Evolutionary conservation across 148 eudicot species (phyloP).

Genomic region (Cornus kousa): DNA sequence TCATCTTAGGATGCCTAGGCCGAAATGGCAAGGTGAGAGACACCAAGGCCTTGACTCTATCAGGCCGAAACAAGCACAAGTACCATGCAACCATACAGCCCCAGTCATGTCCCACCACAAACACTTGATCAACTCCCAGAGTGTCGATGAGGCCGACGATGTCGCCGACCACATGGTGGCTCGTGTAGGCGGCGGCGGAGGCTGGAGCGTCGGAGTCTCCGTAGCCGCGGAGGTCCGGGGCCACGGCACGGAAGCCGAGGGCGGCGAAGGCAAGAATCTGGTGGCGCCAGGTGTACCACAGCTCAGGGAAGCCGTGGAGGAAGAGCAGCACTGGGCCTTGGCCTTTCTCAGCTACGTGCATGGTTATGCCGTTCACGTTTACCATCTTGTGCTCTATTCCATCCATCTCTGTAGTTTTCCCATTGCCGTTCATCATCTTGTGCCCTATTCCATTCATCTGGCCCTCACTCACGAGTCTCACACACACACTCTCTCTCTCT

Average conservation of each 20-base stretch:
- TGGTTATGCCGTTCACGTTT: conserved; percentile 40
- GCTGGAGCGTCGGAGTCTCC: conserved; percentile 63
- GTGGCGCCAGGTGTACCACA: conserved; percentile 59
- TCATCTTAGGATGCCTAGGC: conserved; percentile 58
- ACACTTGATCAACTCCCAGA: conserved; percentile 41
- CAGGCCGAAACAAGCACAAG: conserved; percentile 71
- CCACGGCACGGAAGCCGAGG: conserved; percentile 41
- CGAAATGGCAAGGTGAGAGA: conserved; percentile 56
- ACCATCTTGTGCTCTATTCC: conserved; percentile 34
- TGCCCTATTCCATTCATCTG: no score
- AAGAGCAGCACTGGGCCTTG: conserved; percentile 35
- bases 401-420: conserved; percentile 16
- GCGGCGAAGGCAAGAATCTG: conserved; percentile 39
- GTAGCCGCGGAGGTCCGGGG: conserved; percentile 57
- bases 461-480: no score
- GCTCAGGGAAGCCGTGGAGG: conserved; percentile 56
- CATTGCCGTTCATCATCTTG: no score
- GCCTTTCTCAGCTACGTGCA: conserved; percentile 55
- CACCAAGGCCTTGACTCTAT: conserved; percentile 60
- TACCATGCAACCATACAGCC: conserved; percentile 76
- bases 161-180: conserved; percentile 64
- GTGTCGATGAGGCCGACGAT: conserved; percentile 49
- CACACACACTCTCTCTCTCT: no score
- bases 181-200: conserved; percentile 35
- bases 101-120: conserved; percentile 74